phyloP scores from a whole-genome alignment of 768 basidiomycete species.

The Exidia glandulosa region DNA sequence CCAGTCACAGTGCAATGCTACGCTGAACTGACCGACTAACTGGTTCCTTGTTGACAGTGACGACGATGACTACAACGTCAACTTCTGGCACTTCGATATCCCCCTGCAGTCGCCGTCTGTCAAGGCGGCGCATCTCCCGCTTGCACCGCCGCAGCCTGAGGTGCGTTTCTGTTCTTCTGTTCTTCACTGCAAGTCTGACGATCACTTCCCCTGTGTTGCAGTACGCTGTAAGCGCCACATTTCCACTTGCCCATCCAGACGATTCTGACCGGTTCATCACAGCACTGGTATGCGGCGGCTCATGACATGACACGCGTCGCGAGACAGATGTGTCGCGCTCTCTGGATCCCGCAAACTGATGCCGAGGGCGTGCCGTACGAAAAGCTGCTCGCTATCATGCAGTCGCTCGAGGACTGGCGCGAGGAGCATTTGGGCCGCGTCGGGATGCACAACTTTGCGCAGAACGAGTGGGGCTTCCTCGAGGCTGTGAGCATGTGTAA shows the following conservation, averaged over 20 bases:
- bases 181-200: constrained; percentile 15
- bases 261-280: not conserved
- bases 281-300: constrained; percentile 79
- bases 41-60: constrained; percentile 29
- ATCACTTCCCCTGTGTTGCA: constrained; percentile 41
- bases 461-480: constrained; percentile 84
- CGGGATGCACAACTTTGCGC: constrained; percentile 79
- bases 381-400: constrained; percentile 42
- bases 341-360: constrained; percentile 73
- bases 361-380: constrained; percentile 67
- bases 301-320: constrained; percentile 77
- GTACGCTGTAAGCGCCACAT: constrained; percentile 2
- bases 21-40: constrained; percentile 14
- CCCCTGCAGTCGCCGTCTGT: constrained; percentile 23
- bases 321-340: constrained; percentile 65
- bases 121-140: not conserved
- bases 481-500: constrained; percentile 54
- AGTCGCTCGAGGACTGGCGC: constrained; percentile 58
- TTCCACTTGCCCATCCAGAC: not conserved
- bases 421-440: constrained; percentile 64
- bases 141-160: not conserved
- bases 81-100: constrained; percentile 68
- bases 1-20: not conserved
- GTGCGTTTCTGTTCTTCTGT: constrained; percentile 4
- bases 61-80: constrained; percentile 83